These are phyloP conservation scores for Ogataea degrootiae DNA, from an alignment of 805 yeast genomes.

Conservation along the genomic window DNA sequence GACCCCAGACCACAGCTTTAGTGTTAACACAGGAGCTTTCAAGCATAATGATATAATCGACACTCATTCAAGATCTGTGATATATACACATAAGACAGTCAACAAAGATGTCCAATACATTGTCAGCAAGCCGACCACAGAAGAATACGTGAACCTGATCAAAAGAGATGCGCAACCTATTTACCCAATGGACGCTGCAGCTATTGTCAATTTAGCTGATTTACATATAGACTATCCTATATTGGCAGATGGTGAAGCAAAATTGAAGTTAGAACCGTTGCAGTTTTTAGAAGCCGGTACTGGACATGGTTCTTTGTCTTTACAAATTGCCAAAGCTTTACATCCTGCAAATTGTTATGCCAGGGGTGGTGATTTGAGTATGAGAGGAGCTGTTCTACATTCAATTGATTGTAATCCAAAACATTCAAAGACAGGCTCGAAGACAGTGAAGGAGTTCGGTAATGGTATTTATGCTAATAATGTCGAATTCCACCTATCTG, in stretches of 20 bases:
- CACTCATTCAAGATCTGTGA: constrained; percentile 29
- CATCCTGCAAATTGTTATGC: constrained; percentile 41
- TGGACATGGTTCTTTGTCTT: constrained; percentile 48
- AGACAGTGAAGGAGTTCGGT: constrained; percentile 34
- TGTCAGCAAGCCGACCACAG: constrained; percentile 38
- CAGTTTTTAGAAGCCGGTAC: constrained; percentile 51
- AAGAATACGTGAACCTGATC: constrained; percentile 39
- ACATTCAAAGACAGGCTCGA: constrained; percentile 40
- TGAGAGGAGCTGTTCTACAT: constrained; percentile 42
- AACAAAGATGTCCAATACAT: constrained; percentile 26
- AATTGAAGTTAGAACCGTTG: constrained; percentile 23
- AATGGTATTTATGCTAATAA: constrained; percentile 41
- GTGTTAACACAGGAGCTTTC: constrained; percentile 26
- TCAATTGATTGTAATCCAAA: constrained; percentile 36
- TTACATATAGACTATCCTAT: constrained; percentile 39
- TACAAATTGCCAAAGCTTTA: constrained; percentile 37
- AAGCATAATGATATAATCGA: constrained; percentile 37
- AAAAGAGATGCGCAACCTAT: constrained; percentile 47
- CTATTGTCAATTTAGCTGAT: constrained; percentile 43
- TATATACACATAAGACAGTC: constrained; percentile 15
- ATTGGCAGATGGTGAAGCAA: constrained; percentile 5
- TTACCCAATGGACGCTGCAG: constrained; percentile 44
- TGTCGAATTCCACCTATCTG: constrained; percentile 39
- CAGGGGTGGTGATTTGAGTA: constrained; percentile 9
- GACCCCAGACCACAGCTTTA: constrained; percentile 13